These are phyloP conservation scores for Penicillium italicum DNA, from an alignment of 2,329 filamentous ascomycete species.

Conservation along the genomic window DNA sequence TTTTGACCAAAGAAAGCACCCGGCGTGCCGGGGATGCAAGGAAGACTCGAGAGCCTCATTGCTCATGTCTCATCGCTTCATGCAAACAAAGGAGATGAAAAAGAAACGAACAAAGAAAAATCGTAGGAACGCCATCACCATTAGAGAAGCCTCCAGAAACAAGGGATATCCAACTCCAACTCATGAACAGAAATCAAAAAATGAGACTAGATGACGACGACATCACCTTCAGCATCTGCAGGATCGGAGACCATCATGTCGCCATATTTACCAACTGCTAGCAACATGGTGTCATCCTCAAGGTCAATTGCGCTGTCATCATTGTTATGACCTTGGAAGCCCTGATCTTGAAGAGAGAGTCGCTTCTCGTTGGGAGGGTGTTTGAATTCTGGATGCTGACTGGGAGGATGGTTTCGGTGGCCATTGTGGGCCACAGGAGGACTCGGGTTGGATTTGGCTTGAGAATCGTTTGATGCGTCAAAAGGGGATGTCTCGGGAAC, in stretches of 20 bases:
- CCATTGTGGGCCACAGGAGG: slow-evolving; percentile 17
- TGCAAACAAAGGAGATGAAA: slow-evolving; percentile 18
- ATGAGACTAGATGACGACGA: slow-evolving; percentile 42
- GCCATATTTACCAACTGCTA: slow-evolving; percentile 44
- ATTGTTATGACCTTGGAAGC: slow-evolving; percentile 41
- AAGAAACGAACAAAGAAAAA: slow-evolving; percentile 18
- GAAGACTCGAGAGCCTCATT: slow-evolving; percentile 18
- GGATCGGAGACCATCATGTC: slow-evolving; percentile 47
- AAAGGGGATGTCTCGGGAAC: slow-evolving; percentile 18
- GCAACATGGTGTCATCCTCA: slow-evolving; percentile 44
- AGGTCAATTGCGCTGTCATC: slow-evolving; percentile 76
- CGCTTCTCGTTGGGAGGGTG: slow-evolving; percentile 30
- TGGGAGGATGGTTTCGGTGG: slow-evolving; percentile 13
- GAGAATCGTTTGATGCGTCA: slow-evolving; percentile 16
- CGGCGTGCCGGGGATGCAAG: slow-evolving; percentile 7
- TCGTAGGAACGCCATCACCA: slow-evolving; percentile 17
- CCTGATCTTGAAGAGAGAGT: slow-evolving; percentile 47
- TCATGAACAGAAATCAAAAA: slow-evolving; percentile 20
- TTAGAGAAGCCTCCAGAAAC: slow-evolving; percentile 25
- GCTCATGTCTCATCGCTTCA: slow-evolving; percentile 28
- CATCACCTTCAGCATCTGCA: slow-evolving; percentile 45
- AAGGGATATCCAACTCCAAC: slow-evolving; percentile 33
- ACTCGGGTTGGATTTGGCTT: slow-evolving; percentile 20
- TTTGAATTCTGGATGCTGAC: slow-evolving; percentile 23
- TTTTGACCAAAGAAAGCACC: slow-evolving; percentile 16